Evolutionary conservation across 2,329 filamentous ascomycete species (phyloP).

Genomic region (Trichoderma semiorbis): DNA sequence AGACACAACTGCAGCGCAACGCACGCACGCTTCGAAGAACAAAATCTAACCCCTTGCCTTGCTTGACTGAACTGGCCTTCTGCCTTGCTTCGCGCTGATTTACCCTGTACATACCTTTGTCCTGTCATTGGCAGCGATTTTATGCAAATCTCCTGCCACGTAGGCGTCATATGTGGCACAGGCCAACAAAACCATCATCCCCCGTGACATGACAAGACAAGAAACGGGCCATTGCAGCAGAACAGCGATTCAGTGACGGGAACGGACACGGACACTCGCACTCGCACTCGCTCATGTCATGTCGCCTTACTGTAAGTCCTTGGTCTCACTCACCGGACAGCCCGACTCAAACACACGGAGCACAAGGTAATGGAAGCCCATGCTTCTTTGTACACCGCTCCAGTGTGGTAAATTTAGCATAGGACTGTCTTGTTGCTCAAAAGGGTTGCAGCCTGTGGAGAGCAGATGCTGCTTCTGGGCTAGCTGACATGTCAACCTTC

Average conservation of each 20-base stretch:
- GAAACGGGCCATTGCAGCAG: not conserved
- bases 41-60: not conserved
- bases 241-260: not conserved
- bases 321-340: not conserved
- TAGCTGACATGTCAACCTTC: not conserved
- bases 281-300: not conserved
- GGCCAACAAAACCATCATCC: not conserved
- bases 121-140: not conserved
- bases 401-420: not conserved
- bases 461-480: not conserved
- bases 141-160: not conserved
- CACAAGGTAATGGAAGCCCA: not conserved
- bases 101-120: not conserved
- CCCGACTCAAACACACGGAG: not conserved
- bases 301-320: not conserved
- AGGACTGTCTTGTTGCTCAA: not conserved
- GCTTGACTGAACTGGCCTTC: not conserved
- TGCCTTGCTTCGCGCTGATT: not conserved
- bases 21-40: not conserved
- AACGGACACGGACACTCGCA: no score
- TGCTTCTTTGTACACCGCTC: not conserved
- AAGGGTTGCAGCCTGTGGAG: not conserved
- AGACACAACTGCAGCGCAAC: not conserved
- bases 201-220: not conserved
- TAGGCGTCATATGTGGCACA: constrained; percentile 5